A percentile compares a stretch with the other conserved stretches of the same genome.
These are phyloP conservation scores for Aspergillus fumigatiaffinis DNA, from an alignment of 2,329 filamentous ascomycete species.

Conservation along the genomic window DNA sequence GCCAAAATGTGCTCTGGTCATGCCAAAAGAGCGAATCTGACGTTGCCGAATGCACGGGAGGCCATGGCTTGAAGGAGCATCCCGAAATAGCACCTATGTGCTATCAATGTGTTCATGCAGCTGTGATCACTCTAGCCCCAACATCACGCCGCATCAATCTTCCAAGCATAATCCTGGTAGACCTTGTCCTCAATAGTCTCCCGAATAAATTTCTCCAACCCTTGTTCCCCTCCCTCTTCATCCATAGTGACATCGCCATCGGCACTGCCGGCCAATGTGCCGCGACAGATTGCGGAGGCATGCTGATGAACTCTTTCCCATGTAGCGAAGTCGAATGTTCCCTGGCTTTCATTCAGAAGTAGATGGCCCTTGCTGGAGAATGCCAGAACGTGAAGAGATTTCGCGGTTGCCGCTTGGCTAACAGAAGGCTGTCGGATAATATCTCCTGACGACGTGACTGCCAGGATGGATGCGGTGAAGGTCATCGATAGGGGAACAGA, in stretches of 20 bases:
- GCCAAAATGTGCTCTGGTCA: not conserved
- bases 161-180: conserved; percentile 36
- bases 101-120: not conserved
- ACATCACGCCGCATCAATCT: conserved; percentile 33
- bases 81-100: not conserved
- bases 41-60: not conserved
- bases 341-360: conserved; percentile 76
- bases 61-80: not conserved
- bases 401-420: conserved; percentile 58
- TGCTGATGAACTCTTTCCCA: conserved; percentile 69
- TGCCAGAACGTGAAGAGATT: conserved; percentile 75
- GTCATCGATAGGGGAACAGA: conserved; percentile 75
- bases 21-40: not conserved
- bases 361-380: conserved; percentile 73
- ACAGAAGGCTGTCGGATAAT: conserved; percentile 60
- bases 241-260: conserved; percentile 44
- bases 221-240: conserved; percentile 37
- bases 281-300: conserved; percentile 64
- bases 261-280: conserved; percentile 32
- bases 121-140: not conserved
- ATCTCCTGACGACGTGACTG: conserved; percentile 45
- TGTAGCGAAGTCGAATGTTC: conserved; percentile 67
- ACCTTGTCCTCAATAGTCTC: conserved; percentile 58
- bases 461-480: conserved; percentile 62
- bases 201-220: conserved; percentile 59